Percentiles rank a stretch among this genome's conserved stretches.
These are phyloP conservation scores for Eucalyptus erythrocorys DNA, from an alignment of 345 rosid genomes.

Conservation along the genomic window DNA sequence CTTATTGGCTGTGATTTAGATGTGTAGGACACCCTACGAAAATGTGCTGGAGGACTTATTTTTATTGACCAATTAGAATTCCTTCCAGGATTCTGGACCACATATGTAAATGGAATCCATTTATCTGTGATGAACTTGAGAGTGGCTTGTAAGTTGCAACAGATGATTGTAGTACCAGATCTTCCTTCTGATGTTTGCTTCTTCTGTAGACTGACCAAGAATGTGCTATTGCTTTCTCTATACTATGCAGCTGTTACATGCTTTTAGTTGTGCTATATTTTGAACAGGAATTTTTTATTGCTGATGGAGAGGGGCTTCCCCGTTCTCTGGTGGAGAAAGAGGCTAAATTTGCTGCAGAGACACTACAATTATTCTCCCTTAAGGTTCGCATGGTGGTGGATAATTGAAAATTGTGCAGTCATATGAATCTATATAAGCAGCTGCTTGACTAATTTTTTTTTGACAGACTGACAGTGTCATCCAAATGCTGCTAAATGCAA, in stretches of 20 bases:
- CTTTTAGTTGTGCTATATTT: neutral
- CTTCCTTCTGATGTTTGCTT: neutral
- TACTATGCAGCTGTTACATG: neutral
- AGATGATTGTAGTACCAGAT: neutral
- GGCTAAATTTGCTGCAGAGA: conserved; percentile 60
- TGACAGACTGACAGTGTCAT: conserved; percentile 63
- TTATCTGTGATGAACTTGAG: neutral
- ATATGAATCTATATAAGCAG: neutral
- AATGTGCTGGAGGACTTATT: neutral
- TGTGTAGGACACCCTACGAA: neutral
- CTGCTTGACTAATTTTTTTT: neutral
- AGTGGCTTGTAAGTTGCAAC: neutral
- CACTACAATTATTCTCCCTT: conserved; percentile 61
- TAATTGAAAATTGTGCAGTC: neutral
- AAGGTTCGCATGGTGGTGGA: conserved; percentile 34
- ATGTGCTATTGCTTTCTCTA: neutral
- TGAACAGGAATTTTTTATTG: conserved; percentile 79
- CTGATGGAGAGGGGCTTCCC: conserved; percentile 92
- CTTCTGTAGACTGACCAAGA: neutral
- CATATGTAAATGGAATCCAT: neutral
- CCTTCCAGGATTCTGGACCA: neutral
- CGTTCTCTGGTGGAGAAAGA: conserved; percentile 81
- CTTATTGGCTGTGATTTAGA: neutral
- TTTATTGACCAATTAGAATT: neutral
- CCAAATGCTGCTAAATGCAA: conserved; percentile 82